Conservation (phyloP, 164 flowering plant genomes). For the Nelumbo lutea region DNA sequence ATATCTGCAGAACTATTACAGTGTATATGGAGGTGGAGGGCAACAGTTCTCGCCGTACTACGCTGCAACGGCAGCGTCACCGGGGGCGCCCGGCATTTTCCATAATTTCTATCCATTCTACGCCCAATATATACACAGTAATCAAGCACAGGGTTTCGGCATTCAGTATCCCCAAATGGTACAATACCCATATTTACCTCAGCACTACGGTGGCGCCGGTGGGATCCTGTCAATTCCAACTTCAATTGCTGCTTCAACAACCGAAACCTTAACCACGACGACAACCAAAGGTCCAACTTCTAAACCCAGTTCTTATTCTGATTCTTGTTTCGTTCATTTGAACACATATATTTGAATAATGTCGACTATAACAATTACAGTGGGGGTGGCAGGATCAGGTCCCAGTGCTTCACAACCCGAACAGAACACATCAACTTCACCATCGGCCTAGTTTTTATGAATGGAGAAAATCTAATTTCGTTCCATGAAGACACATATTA, state of each 20-base stretch:
- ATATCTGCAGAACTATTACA: constrained; percentile 48
- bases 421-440: constrained; percentile 27
- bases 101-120: constrained; percentile 51
- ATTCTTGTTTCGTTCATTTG: neutral
- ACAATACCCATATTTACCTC: constrained; percentile 50
- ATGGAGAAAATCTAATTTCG: constrained; percentile 6
- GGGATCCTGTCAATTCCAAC: constrained; percentile 54
- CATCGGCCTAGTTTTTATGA: constrained; percentile 14
- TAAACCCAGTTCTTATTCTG: neutral
- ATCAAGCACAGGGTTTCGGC: constrained; percentile 45
- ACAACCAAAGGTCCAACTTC: constrained; percentile 19
- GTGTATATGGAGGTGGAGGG: constrained; percentile 55
- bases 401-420: constrained; percentile 35
- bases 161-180: constrained; percentile 49
- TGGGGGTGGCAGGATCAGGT: constrained; percentile 19
- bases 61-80: constrained; percentile 27
- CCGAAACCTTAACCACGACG: neutral
- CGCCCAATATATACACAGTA: constrained; percentile 46
- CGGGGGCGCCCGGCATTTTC: constrained; percentile 28
- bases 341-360: constrained; percentile 19
- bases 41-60: constrained; percentile 54
- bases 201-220: constrained; percentile 25
- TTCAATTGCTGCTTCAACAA: constrained; percentile 18
- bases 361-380: constrained; percentile 13
- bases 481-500: neutral